phyloP scores from a whole-genome alignment of 352 stramenopile species.

The Phytophthora cryptogea region DNA sequence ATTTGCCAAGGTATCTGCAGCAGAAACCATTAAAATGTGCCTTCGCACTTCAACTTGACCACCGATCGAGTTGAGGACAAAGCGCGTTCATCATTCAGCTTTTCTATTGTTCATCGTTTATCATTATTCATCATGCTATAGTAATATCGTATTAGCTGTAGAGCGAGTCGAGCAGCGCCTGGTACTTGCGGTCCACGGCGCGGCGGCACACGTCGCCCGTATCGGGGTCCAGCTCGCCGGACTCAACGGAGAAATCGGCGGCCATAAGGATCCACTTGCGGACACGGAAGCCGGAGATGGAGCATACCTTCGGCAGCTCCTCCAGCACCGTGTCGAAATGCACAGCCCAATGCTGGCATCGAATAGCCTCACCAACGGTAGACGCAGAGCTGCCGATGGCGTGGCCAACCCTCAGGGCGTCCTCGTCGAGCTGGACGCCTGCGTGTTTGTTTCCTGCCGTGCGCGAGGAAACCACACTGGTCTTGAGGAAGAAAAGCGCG shows the following conservation, averaged over 20 bases:
- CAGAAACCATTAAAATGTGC: background rate
- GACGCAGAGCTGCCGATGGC: slow-evolving; percentile 42
- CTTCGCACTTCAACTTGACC: slow-evolving; percentile 15
- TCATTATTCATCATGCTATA: slow-evolving; percentile 30
- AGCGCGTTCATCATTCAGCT: background rate
- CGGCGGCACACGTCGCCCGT: slow-evolving; percentile 63
- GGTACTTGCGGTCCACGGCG: slow-evolving; percentile 72
- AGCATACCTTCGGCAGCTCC: slow-evolving; percentile 43
- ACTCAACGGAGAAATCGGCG: slow-evolving; percentile 65
- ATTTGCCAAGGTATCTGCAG: slow-evolving; percentile 2
- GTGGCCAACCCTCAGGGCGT: slow-evolving; percentile 48
- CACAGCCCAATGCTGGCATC: slow-evolving; percentile 73
- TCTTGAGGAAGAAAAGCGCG: slow-evolving; percentile 83
- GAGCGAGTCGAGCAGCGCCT: slow-evolving; percentile 72
- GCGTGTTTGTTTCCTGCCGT: slow-evolving; percentile 24
- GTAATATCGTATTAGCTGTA: slow-evolving; percentile 56
- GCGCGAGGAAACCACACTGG: slow-evolving; percentile 21
- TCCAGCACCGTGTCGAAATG: slow-evolving; percentile 76
- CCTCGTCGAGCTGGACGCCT: slow-evolving; percentile 42
- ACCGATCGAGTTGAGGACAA: background rate
- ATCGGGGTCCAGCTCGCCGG: slow-evolving; percentile 72
- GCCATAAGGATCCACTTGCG: slow-evolving; percentile 86
- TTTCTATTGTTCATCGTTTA: slow-evolving; percentile 33
- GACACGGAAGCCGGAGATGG: slow-evolving; percentile 65
- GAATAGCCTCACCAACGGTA: slow-evolving; percentile 66